Evolutionary conservation across 176 grass and related monocot species (phyloP).

Genomic region (Triticum dicoccoides): DNA sequence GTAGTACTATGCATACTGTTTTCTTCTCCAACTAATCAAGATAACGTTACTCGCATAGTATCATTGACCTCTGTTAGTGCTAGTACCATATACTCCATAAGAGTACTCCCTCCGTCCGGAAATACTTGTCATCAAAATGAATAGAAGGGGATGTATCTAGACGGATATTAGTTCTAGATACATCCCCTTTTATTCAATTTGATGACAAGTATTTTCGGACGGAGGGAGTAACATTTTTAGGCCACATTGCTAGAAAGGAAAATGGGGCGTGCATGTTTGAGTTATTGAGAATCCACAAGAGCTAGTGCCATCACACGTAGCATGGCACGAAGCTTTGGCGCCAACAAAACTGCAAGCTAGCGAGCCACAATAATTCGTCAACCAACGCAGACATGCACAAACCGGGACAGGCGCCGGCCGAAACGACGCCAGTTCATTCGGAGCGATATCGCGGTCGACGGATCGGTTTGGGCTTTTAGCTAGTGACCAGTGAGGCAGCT

Average conservation of each 20-base stretch:
- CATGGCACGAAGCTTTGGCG: background rate
- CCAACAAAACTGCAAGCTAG: background rate
- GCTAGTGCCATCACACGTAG: constrained; percentile 16
- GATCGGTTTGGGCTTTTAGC: background rate
- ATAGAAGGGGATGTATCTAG: too few relatives aligned
- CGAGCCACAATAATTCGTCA: background rate
- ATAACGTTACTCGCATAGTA: background rate
- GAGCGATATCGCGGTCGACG: background rate
- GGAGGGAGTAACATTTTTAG: background rate
- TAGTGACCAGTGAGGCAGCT: constrained; percentile 27
- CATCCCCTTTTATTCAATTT: too few relatives aligned
- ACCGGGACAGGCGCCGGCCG: background rate
- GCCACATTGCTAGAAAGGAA: background rate
- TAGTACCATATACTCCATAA: too few relatives aligned
- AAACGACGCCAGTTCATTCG: background rate
- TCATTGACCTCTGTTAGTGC: background rate
- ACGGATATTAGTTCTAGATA: too few relatives aligned
- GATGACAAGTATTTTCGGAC: too few relatives aligned
- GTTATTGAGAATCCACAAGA: background rate
- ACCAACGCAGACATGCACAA: constrained; percentile 15
- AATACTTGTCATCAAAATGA: too few relatives aligned
- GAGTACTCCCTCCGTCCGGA: too few relatives aligned
- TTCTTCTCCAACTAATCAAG: background rate
- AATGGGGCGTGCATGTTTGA: background rate
- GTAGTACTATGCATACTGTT: too few relatives aligned